These are phyloP conservation scores for Rhizopogon roseolus DNA, from an alignment of 768 basidiomycete genomes.

Conservation along the genomic window DNA sequence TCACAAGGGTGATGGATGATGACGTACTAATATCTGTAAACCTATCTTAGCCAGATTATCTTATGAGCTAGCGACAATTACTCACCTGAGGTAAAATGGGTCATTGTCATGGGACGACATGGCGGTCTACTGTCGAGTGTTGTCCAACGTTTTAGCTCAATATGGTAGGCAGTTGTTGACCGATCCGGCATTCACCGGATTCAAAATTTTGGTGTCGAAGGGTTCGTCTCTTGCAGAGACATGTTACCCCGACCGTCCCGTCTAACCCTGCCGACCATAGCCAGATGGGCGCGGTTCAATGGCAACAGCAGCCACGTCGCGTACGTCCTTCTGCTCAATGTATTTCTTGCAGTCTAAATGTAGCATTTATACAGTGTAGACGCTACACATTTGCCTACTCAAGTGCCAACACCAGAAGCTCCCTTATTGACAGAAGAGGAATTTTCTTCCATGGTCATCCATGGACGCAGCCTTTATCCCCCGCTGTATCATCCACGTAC, in stretches of 20 bases:
- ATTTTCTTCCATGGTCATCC: constrained; percentile 50
- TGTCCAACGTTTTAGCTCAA: neutral
- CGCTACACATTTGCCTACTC: neutral
- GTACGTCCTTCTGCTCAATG: constrained; percentile 10
- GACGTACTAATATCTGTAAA: constrained; percentile 48
- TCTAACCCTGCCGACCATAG: constrained; percentile 11
- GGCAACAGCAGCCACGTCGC: constrained; percentile 2
- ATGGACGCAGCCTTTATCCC: constrained; percentile 53
- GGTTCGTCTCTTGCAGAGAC: constrained; percentile 6
- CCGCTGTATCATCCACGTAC: constrained; percentile 56
- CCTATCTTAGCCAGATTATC: constrained; percentile 13
- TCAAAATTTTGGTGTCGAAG: neutral
- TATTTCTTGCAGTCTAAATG: neutral
- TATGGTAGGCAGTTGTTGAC: neutral
- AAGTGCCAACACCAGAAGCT: neutral
- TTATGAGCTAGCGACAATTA: neutral
- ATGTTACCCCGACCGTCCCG: constrained; percentile 27
- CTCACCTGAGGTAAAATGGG: constrained; percentile 77
- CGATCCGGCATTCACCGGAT: constrained; percentile 15
- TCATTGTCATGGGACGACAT: constrained; percentile 47
- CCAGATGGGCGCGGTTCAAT: constrained; percentile 18
- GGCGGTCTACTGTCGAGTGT: neutral
- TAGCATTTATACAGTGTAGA: neutral
- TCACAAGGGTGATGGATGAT: neutral
- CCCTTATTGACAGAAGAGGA: constrained; percentile 29